Base-by-base conservation (phyloP, 257 asterid genomes). In the Penstemon barbatus region DNA sequence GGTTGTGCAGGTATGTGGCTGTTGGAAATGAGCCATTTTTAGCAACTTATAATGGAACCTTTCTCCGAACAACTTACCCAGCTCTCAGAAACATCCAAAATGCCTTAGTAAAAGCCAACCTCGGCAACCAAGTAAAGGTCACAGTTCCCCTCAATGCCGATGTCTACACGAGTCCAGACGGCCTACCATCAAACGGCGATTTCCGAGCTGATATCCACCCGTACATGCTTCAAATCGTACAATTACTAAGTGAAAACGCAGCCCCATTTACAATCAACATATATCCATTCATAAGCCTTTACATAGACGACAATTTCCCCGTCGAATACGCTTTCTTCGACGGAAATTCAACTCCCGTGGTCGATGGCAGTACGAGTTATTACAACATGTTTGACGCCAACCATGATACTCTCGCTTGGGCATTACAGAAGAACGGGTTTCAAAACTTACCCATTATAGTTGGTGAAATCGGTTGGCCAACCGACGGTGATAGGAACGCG, bases 391-490 rank as follows among this genome's bases (percentile, higher is more conserved):
- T 89, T 44, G 96, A 89, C 15, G 96, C 95, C 60, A 87, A 89
- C 57, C 86, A 85, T 10, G 97, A 89, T 38, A 89, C 97, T 5
- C 95, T 89, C 0, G 88, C 78, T 5, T 87, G 95, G 95, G 89
- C 97, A 3, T 60, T 89, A 56, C 92, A 77, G 75, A 85, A 74
- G 71, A 89, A 89, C 19, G 97, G 97, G 4, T 89, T 77, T 6
- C 74, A 66, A 5, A 85, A 89, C 68, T 12, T 89, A 40, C 92
- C 95, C 4, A 87, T 89, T 53, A 66, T 84, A 40, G 38, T 89
- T 4, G 97, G 97, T 4, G 95, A 89, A 72, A 82, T 90, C 39
- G 97, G 97, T 3, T 90, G 97, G 96, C 97, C 97, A 5, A 90
- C 97, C 0, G 96, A 90, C 10, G 95, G 92, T 0, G 96, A 89